Conservation (phyloP, 2,329 filamentous ascomycete species). For the Pseudogymnoascus sp. region DNA sequence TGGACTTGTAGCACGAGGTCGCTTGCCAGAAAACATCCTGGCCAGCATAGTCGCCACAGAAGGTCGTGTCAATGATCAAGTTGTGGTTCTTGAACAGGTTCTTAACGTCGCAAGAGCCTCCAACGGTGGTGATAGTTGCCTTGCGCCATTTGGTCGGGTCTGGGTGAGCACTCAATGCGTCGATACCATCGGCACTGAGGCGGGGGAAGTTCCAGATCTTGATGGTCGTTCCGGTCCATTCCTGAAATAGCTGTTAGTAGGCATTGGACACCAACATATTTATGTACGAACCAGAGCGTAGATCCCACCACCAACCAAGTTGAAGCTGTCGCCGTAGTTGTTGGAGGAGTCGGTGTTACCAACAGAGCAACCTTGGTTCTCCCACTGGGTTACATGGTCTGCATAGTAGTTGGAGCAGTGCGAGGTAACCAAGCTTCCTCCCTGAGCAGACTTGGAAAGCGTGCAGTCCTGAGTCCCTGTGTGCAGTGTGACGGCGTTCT, state of each 20-base stretch:
- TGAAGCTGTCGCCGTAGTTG: slow-evolving; percentile 26
- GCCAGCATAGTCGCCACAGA: slow-evolving; percentile 85
- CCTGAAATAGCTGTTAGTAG: slow-evolving; percentile 45
- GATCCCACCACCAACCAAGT: slow-evolving; percentile 37
- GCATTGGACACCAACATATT: slow-evolving; percentile 35
- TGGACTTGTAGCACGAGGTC: slow-evolving; percentile 42
- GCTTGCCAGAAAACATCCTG: slow-evolving; percentile 47
- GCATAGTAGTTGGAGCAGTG: slow-evolving; percentile 22
- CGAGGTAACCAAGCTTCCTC: slow-evolving; percentile 11
- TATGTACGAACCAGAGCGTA: slow-evolving; percentile 43
- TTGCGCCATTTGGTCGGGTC: slow-evolving; percentile 60
- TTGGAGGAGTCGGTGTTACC: slow-evolving; percentile 7
- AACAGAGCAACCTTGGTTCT: slow-evolving; percentile 20
- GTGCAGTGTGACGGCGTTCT: slow-evolving; percentile 19
- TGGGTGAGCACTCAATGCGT: slow-evolving; percentile 54
- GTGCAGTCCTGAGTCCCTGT: slow-evolving; percentile 15
- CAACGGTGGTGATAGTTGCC: slow-evolving; percentile 55
- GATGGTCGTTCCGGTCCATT: slow-evolving; percentile 62
- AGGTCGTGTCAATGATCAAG: slow-evolving; percentile 74
- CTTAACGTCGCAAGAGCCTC: slow-evolving; percentile 60
- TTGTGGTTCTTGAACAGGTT: slow-evolving; percentile 62
- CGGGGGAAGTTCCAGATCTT: slow-evolving; percentile 69
- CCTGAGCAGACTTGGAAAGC: slow-evolving; percentile 33
- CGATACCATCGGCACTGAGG: slow-evolving; percentile 60
- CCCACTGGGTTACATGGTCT: slow-evolving; percentile 35